Evolutionary conservation across 306 rosid species (phyloP), one percentile per base, ranked within the genome.

Genomic region (Cicer bijugum): DNA sequence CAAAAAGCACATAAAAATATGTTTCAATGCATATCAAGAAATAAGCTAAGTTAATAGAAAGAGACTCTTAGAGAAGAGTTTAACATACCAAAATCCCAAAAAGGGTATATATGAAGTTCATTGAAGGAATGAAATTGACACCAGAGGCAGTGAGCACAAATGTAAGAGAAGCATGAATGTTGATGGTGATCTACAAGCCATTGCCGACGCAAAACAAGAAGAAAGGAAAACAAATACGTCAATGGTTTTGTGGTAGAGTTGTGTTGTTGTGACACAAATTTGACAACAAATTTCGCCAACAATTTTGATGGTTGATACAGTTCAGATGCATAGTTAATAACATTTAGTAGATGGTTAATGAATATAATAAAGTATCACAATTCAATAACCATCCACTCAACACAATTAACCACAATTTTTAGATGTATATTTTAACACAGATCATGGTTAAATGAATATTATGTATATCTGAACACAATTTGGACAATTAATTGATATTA

Each of bases 101-200:
- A 9, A 94, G 59, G 75, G 80, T 61, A 72, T 94, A 90, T 75
- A 94, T 94, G 33, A 72, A 16, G 46, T 83, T 75, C 97, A 94
- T 91, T 3, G 99, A 89, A 12, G 97, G 99, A 82, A 94, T 65
- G 20, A 84, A 74, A 84, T 81, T 75, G 15, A 89, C 78, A 67
- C 96, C 91, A 1, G 87, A 71, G 6, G 99, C 99, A 46, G 96
- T 80, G 76, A 91, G 88, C 77, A 91, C 76, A 81, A 86, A 86
- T 40, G 99, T 84, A 7, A 94, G 93, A 53, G 96, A 89, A 72
- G 99, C 99, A 57, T 94, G 99, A 67, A 94, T 88, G 86, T 94
- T 94, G 51, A 91, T 87, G 71, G 99, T 91, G 83, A 94, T 94
- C 99, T 94, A 81, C 91, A 83, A 67, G 79, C 15, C 55, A 42